Base-by-base conservation (phyloP, 768 basidiomycete species). In the Mycena rebaudengoi region DNA sequence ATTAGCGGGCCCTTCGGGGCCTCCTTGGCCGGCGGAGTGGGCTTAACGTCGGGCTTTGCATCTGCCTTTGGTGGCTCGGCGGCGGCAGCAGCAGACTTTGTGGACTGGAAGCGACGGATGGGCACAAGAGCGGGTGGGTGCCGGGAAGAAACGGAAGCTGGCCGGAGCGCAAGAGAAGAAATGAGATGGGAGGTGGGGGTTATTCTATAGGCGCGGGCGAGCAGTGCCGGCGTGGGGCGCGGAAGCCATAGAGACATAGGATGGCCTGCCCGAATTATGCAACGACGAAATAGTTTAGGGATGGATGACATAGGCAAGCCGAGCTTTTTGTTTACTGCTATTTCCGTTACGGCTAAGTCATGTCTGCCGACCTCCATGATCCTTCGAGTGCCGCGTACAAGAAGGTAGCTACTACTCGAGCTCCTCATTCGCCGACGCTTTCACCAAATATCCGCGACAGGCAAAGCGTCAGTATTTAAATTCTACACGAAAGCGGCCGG, bases 231-330 rank as follows among this genome's bases (percentile, higher is more conserved):
- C 28, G 83, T 73, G 13, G 83, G 75, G 65, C 89, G 87, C 56
- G 90, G 90, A 37, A 92, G 80, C 89, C 90, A 91, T 86, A 93
- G 45, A 76, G 90, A 91, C 91, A 93, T 93, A 54, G 56, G 66
- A 52, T 59, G 43, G 39, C 45, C 50, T 46, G 37, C n/a, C 37
- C 32, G 40, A 59, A 46, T 58, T 62, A 60, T 64, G 45, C 29
- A 39, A 29, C 28, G 52, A 16, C 35, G 20, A 33, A 37, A 25
- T 21, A 64, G 32, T 46, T 30, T 57, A 21, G 40, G 50, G 21
- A 54, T 65, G 57, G 60, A 58, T 57, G 53, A 43, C 20, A 23
- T 25, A 28, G 14, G 18, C 60, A 13, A 48, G n/a, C 20, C 23
- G 35, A 39, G 28, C 32, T 30, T n/a, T n/a, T n/a, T n/a, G 33